These are phyloP conservation scores for Perkinsus marinus DNA, from an alignment of 169 alveolate genomes.

Conservation along the genomic window DNA sequence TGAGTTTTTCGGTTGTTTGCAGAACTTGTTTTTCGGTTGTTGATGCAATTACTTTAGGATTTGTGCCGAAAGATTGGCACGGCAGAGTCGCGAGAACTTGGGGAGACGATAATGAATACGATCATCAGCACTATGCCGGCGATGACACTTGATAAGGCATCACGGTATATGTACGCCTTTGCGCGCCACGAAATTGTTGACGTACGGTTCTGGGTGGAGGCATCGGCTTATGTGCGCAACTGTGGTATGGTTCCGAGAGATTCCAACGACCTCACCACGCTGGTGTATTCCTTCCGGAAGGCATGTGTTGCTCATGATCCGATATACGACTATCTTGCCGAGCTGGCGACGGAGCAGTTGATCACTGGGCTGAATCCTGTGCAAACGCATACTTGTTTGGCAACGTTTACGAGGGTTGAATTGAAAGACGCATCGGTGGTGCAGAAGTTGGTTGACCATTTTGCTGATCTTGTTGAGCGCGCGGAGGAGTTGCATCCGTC, in stretches of 20 bases:
- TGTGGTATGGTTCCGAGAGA: not conserved
- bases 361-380: not conserved
- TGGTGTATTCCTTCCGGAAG: not conserved
- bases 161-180: not conserved
- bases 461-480: not conserved
- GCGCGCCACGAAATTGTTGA: not conserved
- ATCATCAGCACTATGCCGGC: not conserved
- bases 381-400: not conserved
- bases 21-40: no score
- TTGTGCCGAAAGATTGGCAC: not conserved
- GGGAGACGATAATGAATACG: not conserved
- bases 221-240: not conserved
- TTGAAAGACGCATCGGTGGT: not conserved
- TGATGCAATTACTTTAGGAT: not conserved
- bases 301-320: not conserved
- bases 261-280: not conserved
- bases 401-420: not conserved
- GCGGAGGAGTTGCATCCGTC: not conserved
- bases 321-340: not conserved
- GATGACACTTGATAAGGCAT: not conserved
- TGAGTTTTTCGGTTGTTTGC: not conserved
- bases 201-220: not conserved
- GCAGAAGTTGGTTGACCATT: not conserved
- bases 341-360: not conserved
- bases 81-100: not conserved